These are phyloP conservation scores for Trifolium dubium DNA, from an alignment of 306 rosid genomes.

Conservation along the genomic window DNA sequence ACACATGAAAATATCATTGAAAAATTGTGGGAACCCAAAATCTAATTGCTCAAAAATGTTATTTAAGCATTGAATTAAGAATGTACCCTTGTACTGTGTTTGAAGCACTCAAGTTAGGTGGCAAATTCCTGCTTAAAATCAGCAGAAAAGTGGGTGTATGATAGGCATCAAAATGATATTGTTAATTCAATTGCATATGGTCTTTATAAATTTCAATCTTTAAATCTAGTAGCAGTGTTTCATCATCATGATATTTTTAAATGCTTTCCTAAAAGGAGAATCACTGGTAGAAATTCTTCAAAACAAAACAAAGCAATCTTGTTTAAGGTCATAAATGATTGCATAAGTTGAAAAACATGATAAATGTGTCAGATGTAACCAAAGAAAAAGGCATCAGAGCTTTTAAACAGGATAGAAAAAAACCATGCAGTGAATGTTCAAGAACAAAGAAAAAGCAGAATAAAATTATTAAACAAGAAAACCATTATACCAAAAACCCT, in stretches of 20 bases:
- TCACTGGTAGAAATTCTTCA: neutral
- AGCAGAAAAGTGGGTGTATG: neutral
- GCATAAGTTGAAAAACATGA: neutral
- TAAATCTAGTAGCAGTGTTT: neutral
- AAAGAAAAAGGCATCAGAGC: conserved; percentile 3
- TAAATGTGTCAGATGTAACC: neutral
- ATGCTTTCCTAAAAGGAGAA: neutral
- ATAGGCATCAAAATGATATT: conserved; percentile 5
- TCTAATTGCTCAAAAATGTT: neutral
- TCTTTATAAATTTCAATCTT: conserved; percentile 16
- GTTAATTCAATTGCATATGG: neutral
- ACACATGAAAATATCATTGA: neutral
- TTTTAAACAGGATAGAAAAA: neutral
- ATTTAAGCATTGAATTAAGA: neutral
- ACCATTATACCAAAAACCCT: neutral
- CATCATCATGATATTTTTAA: neutral
- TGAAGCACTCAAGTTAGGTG: conserved; percentile 3
- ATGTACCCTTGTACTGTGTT: too few relatives aligned
- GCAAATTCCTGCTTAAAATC: neutral
- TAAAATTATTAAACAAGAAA: neutral
- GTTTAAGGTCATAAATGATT: conserved; percentile 20
- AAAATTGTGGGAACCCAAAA: neutral
- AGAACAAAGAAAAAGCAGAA: neutral
- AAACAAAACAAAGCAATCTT: neutral
- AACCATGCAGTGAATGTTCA: neutral